These are phyloP conservation scores for Hymenoscyphus occultus DNA, from an alignment of 2,329 filamentous ascomycete species.

Conservation along the genomic window DNA sequence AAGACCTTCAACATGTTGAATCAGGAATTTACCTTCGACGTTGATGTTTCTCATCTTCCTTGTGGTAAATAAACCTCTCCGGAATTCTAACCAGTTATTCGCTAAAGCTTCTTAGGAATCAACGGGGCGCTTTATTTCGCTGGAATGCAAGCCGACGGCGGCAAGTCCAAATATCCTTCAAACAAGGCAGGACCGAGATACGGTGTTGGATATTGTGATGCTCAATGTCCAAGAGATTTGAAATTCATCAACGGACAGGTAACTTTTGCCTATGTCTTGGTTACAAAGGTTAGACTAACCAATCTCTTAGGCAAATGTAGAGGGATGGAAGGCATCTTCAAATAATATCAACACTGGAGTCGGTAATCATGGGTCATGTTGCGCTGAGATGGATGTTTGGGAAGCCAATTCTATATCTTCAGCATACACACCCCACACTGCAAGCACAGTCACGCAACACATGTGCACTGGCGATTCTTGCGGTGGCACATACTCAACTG, in stretches of 20 bases:
- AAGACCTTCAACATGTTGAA: conserved; percentile 61
- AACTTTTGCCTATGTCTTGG: conserved; percentile 8
- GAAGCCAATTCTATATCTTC: conserved; percentile 58
- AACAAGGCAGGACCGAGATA: conserved; percentile 58
- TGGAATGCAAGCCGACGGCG: conserved; percentile 62
- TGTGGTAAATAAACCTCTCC: conserved; percentile 53
- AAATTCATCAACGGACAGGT: conserved; percentile 52
- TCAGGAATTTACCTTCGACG: conserved; percentile 68
- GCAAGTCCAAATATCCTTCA: conserved; percentile 45
- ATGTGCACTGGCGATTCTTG: conserved; percentile 42
- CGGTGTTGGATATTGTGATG: conserved; percentile 58
- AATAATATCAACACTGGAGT: conserved; percentile 51
- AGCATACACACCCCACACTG: conserved; percentile 54
- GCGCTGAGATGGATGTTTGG: conserved; percentile 66
- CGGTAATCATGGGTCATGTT: conserved; percentile 53
- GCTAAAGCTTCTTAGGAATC: not conserved
- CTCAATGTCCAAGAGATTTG: conserved; percentile 50
- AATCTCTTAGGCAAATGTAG: conserved; percentile 47
- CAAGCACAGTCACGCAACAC: conserved; percentile 23
- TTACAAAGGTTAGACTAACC: not conserved
- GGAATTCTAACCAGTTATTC: not conserved
- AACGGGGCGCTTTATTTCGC: conserved; percentile 70
- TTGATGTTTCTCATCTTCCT: conserved; percentile 45
- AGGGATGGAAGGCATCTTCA: conserved; percentile 46
- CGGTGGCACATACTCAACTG: conserved; percentile 39